These are phyloP conservation scores for Prunella vulgaris DNA, from an alignment of 257 asterid genomes.

Conservation along the genomic window DNA sequence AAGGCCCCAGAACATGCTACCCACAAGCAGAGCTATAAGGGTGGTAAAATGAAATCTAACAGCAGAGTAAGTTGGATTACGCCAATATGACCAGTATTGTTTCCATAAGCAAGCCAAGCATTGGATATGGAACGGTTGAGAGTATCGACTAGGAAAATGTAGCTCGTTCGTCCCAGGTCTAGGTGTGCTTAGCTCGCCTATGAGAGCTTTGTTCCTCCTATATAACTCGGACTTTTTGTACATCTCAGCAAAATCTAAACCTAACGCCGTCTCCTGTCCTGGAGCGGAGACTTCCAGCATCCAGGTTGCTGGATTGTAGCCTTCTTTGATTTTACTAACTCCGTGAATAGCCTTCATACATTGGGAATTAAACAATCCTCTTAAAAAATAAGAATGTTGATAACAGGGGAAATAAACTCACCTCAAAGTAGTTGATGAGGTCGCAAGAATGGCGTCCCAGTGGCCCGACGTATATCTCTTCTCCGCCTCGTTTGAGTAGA, in stretches of 20 bases:
- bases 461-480: constrained; percentile 70
- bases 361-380: not conserved
- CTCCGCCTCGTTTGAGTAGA: constrained; percentile 64
- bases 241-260: constrained; percentile 34
- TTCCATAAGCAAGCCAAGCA: constrained; percentile 57
- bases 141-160: constrained; percentile 30
- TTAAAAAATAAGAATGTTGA: not conserved
- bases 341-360: constrained; percentile 37
- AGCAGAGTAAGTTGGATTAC: constrained; percentile 49
- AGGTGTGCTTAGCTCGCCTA: constrained; percentile 42
- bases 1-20: constrained; percentile 55
- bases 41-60: constrained; percentile 41
- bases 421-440: constrained; percentile 54
- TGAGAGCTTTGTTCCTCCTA: constrained; percentile 47
- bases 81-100: constrained; percentile 57
- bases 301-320: constrained; percentile 76
- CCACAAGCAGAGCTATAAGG: constrained; percentile 35
- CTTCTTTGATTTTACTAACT: constrained; percentile 40
- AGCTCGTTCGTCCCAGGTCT: constrained; percentile 36
- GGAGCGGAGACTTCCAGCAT: constrained; percentile 56
- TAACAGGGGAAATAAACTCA: constrained; percentile 1
- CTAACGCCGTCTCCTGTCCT: constrained; percentile 38
- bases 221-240: constrained; percentile 47
- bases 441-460: constrained; percentile 49
- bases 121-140: constrained; percentile 43